Conservation (phyloP, 306 rosid species). For the Lathyrus sativus region DNA sequence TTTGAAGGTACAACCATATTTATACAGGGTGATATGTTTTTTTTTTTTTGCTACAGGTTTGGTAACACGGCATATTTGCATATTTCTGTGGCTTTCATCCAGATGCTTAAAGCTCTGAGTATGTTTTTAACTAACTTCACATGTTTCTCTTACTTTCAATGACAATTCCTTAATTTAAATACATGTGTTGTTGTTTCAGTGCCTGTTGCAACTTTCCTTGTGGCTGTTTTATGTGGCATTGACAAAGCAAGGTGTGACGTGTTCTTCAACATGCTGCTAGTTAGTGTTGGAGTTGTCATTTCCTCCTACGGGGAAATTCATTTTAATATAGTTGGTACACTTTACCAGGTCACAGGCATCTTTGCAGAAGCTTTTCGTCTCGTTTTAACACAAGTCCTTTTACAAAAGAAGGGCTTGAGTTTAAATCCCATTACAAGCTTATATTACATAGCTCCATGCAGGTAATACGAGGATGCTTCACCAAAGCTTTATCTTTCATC, state of each 20-base stretch:
- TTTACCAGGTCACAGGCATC: constrained; percentile 93
- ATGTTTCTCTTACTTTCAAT: constrained; percentile 21
- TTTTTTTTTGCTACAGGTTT: constrained; percentile 60
- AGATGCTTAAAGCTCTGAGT: constrained; percentile 97
- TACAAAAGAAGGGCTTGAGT: constrained; percentile 91
- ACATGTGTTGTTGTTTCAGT: constrained; percentile 57
- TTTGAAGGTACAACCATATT: not conserved
- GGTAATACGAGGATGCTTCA: constrained; percentile 50
- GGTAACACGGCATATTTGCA: constrained; percentile 97
- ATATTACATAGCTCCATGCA: constrained; percentile 98
- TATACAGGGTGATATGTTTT: not conserved
- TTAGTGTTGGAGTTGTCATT: constrained; percentile 94
- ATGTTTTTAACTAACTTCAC: not conserved
- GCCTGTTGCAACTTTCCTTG: constrained; percentile 92
- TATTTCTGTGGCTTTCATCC: constrained; percentile 95
- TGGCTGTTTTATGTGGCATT: constrained; percentile 88
- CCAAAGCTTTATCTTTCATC: not conserved
- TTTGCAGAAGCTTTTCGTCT: constrained; percentile 95
- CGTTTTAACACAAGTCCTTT: constrained; percentile 94
- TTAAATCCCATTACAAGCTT: constrained; percentile 91
- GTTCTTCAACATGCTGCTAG: constrained; percentile 90
- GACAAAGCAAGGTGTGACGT: constrained; percentile 93
- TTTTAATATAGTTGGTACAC: constrained; percentile 85
- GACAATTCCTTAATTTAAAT: constrained; percentile 25
- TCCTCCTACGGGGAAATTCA: constrained; percentile 96